Percentiles rank a stretch among this genome's conserved stretches.
phyloP scores from a whole-genome alignment of 2,329 filamentous ascomycete species.

The Colletotrichum destructivum region DNA sequence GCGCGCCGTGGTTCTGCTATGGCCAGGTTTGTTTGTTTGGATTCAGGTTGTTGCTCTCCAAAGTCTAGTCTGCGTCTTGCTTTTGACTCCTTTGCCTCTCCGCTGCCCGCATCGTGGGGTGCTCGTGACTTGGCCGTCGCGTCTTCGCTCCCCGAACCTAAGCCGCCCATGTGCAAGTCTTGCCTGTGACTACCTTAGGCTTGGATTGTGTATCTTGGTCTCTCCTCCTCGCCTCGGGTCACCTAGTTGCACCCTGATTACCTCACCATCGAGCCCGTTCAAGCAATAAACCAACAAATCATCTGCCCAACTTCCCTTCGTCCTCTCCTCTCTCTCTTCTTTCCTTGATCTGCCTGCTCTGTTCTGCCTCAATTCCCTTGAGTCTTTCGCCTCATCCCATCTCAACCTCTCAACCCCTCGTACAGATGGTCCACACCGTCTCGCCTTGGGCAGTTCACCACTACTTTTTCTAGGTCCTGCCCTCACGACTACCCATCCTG shows the following conservation, averaged over 20 bases:
- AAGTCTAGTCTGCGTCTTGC: background rate
- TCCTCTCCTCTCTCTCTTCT: background rate
- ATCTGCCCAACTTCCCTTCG: background rate
- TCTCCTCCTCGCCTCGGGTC: background rate
- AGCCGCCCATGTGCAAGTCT: background rate
- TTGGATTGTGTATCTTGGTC: background rate
- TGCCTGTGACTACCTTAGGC: conserved; percentile 2
- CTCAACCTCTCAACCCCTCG: background rate
- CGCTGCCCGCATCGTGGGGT: background rate
- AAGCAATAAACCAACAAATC: conserved; percentile 16
- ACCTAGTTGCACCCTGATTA: conserved; percentile 9
- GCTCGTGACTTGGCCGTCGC: conserved; percentile 13
- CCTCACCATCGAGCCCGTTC: conserved; percentile 11
- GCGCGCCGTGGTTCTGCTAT: background rate
- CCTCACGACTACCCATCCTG: background rate
- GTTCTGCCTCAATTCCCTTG: background rate
- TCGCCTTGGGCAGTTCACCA: background rate
- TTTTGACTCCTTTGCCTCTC: background rate
- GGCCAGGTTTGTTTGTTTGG: background rate
- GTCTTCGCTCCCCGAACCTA: background rate
- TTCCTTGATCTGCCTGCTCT: background rate
- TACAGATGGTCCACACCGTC: background rate
- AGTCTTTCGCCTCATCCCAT: background rate
- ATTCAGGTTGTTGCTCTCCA: background rate
- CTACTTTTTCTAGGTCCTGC: conserved; percentile 6